Conservation (phyloP, 192 early-diverging fungal species). For the Coemansia sp. region DNA sequence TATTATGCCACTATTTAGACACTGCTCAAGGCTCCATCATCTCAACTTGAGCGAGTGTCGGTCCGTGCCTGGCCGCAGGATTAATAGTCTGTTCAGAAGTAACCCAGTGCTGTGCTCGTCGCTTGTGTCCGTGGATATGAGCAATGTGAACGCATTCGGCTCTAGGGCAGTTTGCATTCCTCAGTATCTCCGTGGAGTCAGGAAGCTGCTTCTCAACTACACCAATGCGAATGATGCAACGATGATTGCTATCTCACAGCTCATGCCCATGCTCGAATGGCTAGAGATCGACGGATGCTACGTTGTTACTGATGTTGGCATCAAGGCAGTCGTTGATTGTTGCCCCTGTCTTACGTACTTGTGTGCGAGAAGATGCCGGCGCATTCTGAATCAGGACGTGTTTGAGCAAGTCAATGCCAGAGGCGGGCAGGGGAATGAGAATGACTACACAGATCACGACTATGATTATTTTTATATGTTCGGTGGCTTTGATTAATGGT, state of each 20-base stretch:
- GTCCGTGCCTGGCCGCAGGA: neutral
- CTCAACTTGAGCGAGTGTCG: slow-evolving; percentile 19
- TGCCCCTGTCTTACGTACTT: neutral
- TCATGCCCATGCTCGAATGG: neutral
- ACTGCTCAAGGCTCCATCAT: neutral
- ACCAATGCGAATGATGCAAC: neutral
- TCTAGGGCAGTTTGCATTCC: neutral
- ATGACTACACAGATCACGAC: neutral
- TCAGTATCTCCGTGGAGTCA: neutral
- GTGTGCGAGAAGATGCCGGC: neutral
- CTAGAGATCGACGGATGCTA: neutral
- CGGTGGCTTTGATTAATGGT: no score
- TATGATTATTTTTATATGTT: no score
- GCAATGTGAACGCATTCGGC: neutral
- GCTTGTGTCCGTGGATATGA: slow-evolving; percentile 1
- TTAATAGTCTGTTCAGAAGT: neutral
- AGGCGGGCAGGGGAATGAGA: neutral
- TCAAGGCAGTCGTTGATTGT: neutral
- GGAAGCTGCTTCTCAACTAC: neutral
- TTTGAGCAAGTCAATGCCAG: neutral
- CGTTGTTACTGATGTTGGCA: neutral
- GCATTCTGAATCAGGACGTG: neutral
- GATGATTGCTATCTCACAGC: neutral
- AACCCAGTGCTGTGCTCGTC: slow-evolving; percentile 8
- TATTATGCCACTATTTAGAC: neutral